Conservation (phyloP, 2,329 filamentous ascomycete species). For the Aspergillus thermomutatus region DNA sequence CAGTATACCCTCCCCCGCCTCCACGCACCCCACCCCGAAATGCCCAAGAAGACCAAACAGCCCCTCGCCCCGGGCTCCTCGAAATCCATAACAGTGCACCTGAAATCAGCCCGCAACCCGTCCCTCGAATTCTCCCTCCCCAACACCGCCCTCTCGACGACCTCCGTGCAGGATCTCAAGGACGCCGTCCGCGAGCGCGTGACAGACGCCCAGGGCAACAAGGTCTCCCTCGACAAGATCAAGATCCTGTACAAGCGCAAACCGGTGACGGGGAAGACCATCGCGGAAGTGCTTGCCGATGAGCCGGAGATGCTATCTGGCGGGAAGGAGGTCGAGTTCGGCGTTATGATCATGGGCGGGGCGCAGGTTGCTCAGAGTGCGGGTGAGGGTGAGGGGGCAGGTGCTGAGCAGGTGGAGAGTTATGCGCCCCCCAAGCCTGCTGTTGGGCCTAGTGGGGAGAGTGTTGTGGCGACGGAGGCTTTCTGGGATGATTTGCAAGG, state of each 20-base stretch:
- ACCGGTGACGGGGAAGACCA: conserved; percentile 73
- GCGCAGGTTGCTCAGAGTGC: conserved; percentile 44
- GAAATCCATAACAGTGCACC: conserved; percentile 34
- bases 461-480: conserved; percentile 63
- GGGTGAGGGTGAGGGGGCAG: conserved; percentile 28
- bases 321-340: conserved; percentile 64
- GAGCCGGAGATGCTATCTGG: conserved; percentile 44
- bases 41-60: conserved; percentile 40
- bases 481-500: conserved; percentile 87
- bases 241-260: conserved; percentile 86
- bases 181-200: conserved; percentile 62
- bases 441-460: conserved; percentile 54
- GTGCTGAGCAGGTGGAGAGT: conserved; percentile 24
- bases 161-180: conserved; percentile 78
- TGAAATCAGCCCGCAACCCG: conserved; percentile 67
- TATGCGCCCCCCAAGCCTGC: conserved; percentile 36
- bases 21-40: conserved; percentile 39
- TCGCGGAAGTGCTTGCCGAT: conserved; percentile 67
- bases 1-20: conserved; percentile 49
- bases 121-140: conserved; percentile 65
- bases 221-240: conserved; percentile 64
- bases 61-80: conserved; percentile 35
- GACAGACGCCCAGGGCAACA: conserved; percentile 42
- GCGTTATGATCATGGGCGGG: conserved; percentile 84
- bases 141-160: conserved; percentile 59